A percentile compares a stretch with the other conserved stretches of the same genome.
Evolutionary conservation across 768 basidiomycete species (phyloP).

Genomic region (Rhodotorula diobovata): DNA sequence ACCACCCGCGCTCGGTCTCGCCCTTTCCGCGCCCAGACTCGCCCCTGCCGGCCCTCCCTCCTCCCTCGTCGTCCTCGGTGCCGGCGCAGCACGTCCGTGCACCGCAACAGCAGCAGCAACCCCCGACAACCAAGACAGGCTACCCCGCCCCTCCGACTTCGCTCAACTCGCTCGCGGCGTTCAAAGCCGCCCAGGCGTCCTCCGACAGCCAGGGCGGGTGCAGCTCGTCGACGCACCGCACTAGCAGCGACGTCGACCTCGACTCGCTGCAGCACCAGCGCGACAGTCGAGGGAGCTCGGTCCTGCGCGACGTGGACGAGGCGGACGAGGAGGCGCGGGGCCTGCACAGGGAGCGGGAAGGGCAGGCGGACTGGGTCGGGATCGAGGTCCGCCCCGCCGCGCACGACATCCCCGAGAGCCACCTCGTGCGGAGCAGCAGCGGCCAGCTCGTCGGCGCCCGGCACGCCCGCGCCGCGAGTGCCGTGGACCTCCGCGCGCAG

Average conservation of each 20-base stretch:
- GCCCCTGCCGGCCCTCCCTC: constrained; percentile 16
- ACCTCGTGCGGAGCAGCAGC: constrained; percentile 24
- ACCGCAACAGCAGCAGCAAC: background rate
- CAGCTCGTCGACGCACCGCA: constrained; percentile 25
- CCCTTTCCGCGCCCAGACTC: constrained; percentile 18
- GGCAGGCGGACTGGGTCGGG: constrained; percentile 15
- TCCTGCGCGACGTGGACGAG: background rate
- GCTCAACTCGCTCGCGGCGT: constrained; percentile 29
- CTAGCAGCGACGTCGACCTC: constrained; percentile 37
- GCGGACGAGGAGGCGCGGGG: background rate
- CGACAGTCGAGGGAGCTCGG: background rate
- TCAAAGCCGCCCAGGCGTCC: constrained; percentile 9
- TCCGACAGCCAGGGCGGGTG: background rate
- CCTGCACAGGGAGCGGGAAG: too few species aligned
- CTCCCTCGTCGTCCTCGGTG: background rate
- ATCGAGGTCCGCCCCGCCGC: constrained; percentile 19
- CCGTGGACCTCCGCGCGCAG: constrained; percentile 31
- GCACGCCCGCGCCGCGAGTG: constrained; percentile 21
- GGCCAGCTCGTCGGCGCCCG: constrained; percentile 22
- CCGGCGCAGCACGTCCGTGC: background rate
- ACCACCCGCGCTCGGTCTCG: background rate
- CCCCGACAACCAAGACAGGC: background rate
- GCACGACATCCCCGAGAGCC: constrained; percentile 19
- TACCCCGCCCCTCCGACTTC: constrained; percentile 7
- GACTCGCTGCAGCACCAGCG: background rate